Percentiles rank a stretch among this genome's conserved stretches.
Conservation (phyloP, 768 basidiomycete species). For the Macrocybe gigantea region DNA sequence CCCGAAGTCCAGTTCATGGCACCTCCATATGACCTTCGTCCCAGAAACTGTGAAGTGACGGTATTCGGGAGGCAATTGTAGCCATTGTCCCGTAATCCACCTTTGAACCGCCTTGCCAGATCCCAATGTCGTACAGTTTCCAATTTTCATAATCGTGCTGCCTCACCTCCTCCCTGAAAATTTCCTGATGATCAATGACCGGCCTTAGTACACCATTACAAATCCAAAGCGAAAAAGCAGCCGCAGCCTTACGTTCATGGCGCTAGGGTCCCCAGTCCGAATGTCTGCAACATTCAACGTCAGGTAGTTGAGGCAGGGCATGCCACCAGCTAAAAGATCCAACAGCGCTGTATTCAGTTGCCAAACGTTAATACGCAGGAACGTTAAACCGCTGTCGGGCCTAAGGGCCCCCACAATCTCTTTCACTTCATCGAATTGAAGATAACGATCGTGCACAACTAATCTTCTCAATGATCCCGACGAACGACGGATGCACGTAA, state of each 20-base stretch:
- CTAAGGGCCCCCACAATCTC: constrained; percentile 15
- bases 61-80: constrained; percentile 24
- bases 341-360: constrained; percentile 24
- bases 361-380: constrained; percentile 6
- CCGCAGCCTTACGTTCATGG: constrained; percentile 2
- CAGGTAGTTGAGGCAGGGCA: constrained; percentile 25
- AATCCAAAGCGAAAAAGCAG: constrained; percentile 1
- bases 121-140: constrained; percentile 28
- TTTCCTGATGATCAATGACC: neutral
- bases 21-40: constrained; percentile 14
- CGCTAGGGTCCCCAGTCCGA: constrained; percentile 5
- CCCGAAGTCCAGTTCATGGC: neutral
- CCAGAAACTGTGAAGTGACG: constrained; percentile 28
- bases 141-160: constrained; percentile 23
- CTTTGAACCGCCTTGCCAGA: constrained; percentile 28
- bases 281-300: constrained; percentile 23
- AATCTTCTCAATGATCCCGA: constrained; percentile 25
- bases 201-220: neutral
- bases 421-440: constrained; percentile 24
- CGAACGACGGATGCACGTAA: constrained; percentile 24
- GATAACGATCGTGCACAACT: constrained; percentile 34
- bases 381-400: neutral
- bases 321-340: constrained; percentile 23
- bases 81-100: constrained; percentile 25
- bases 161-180: neutral